phyloP scores from a whole-genome alignment of 345 rosid genomes.

The Gossypium thurberi region DNA sequence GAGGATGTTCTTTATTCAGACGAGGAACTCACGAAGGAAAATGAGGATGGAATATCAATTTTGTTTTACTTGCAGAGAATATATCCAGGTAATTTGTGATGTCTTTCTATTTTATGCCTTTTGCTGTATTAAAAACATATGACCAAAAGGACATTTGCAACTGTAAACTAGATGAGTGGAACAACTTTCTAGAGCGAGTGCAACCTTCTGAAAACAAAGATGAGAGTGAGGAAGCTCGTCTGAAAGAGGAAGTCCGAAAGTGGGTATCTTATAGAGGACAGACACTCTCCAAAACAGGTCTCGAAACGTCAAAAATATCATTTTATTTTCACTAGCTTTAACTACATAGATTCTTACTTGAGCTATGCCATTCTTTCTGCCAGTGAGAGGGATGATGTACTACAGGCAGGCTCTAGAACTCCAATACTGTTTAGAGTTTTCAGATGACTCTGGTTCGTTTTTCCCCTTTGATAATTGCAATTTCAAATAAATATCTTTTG shows the following conservation, averaged over 20 bases:
- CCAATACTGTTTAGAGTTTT: conserved; percentile 64
- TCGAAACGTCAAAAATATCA: not conserved
- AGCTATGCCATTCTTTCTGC: conserved; percentile 11
- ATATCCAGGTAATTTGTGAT: conserved; percentile 67
- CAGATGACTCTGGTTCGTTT: conserved; percentile 56
- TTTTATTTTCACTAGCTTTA: conserved; percentile 2
- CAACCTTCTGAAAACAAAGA: conserved; percentile 18
- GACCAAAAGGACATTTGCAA: conserved; percentile 12
- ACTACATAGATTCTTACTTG: conserved; percentile 5
- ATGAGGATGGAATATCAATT: conserved; percentile 85
- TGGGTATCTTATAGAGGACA: conserved; percentile 97
- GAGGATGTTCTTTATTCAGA: conserved; percentile 85
- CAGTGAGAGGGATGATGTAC: conserved; percentile 99
- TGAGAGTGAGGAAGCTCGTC: conserved; percentile 7
- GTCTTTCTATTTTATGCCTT: conserved; percentile 6
- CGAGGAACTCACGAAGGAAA: conserved; percentile 70
- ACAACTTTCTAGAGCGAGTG: conserved; percentile 55
- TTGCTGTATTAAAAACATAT: not conserved
- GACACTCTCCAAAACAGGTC: conserved; percentile 95
- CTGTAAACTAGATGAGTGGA: conserved; percentile 76
- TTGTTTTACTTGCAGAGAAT: conserved; percentile 81
- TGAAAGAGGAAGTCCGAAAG: conserved; percentile 42
- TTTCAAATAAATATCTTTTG: not conserved
- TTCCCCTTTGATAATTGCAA: conserved; percentile 8
- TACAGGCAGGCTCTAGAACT: conserved; percentile 67